Evolutionary conservation across 2,329 filamentous ascomycete species (phyloP).

Genomic region (Alternaria ventricosa): DNA sequence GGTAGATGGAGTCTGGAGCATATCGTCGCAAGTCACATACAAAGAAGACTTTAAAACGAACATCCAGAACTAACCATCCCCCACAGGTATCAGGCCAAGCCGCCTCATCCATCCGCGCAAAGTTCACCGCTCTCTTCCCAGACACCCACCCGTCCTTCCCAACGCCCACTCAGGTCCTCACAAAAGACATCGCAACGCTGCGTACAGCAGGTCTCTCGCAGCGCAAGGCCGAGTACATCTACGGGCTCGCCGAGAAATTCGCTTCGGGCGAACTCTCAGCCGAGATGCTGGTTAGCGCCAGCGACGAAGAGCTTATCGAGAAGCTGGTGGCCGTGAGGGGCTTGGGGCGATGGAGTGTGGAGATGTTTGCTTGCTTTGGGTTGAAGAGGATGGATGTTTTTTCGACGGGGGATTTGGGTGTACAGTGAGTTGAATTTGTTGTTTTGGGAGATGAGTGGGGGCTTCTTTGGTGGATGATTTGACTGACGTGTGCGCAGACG

Average conservation of each 20-base stretch:
- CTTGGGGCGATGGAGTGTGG: constrained; percentile 87
- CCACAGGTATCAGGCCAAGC: constrained; percentile 81
- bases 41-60: neutral
- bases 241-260: constrained; percentile 85
- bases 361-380: constrained; percentile 92
- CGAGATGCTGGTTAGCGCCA: constrained; percentile 75
- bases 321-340: constrained; percentile 85
- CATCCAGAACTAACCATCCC: neutral
- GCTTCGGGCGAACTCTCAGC: constrained; percentile 75
- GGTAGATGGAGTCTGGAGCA: neutral
- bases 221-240: constrained; percentile 94
- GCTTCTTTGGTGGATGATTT: neutral
- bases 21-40: no score
- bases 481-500: constrained; percentile 54
- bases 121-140: constrained; percentile 62
- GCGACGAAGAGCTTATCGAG: constrained; percentile 85
- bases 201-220: constrained; percentile 88
- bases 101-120: constrained; percentile 84
- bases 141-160: constrained; percentile 65
- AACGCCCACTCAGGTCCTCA: constrained; percentile 73
- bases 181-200: constrained; percentile 66
- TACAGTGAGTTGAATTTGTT: constrained; percentile 67
- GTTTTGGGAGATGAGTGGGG: neutral
- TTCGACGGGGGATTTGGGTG: constrained; percentile 86
- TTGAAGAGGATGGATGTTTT: constrained; percentile 95